Evolutionary conservation across 495 filamentous ascomycete genomes (phyloP).

Genomic region (Acidiella bohemica): DNA sequence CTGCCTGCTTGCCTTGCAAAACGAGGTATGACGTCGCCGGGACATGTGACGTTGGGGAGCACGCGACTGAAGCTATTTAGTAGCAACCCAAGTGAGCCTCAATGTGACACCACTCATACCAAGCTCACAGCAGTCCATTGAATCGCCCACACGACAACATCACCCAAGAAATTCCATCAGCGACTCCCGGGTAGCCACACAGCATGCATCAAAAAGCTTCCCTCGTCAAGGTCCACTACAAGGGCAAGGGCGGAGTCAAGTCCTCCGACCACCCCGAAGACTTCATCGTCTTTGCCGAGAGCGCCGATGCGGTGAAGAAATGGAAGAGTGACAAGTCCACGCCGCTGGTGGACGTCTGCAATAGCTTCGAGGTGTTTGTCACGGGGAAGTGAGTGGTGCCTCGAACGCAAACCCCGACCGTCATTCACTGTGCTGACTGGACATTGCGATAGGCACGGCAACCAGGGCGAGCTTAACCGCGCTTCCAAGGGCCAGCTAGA

Average conservation of each 20-base stretch:
- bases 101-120: too few species aligned
- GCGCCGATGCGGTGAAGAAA: constrained; percentile 52
- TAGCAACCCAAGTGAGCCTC: too few species aligned
- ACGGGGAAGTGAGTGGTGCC: constrained; percentile 67
- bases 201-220: not conserved
- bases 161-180: too few species aligned
- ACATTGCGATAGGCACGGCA: constrained; percentile 54
- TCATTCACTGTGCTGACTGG: constrained; percentile 3
- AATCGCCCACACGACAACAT: too few species aligned
- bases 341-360: constrained; percentile 72
- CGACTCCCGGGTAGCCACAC: too few species aligned
- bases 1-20: too few species aligned
- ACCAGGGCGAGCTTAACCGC: constrained; percentile 61
- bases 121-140: too few species aligned
- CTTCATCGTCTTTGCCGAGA: constrained; percentile 84
- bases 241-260: constrained; percentile 48
- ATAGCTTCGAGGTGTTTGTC: constrained; percentile 76
- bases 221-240: constrained; percentile 70
- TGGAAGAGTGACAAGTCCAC: constrained; percentile 73
- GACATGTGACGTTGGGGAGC: too few species aligned
- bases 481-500: constrained; percentile 63
- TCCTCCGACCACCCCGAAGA: constrained; percentile 37
- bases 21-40: too few species aligned
- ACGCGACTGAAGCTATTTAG: too few species aligned
- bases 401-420: not conserved